phyloP scores from a whole-genome alignment of 1,139 yeast species.

The Candida sp. region DNA sequence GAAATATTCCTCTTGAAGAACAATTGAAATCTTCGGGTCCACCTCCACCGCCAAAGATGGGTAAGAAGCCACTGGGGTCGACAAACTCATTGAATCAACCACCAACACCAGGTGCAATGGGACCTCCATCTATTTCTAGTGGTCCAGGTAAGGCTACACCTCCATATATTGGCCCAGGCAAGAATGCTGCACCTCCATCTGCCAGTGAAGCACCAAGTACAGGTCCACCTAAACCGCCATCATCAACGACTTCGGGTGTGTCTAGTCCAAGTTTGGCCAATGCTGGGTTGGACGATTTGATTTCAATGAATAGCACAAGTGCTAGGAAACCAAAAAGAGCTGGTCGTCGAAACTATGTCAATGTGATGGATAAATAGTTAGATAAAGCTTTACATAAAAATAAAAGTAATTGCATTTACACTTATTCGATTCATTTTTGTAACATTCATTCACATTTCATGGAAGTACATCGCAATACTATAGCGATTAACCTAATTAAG shows the following conservation, averaged over 20 bases:
- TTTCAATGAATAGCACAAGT: constrained; percentile 43
- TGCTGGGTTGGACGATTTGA: constrained; percentile 67
- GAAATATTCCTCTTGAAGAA: constrained; percentile 66
- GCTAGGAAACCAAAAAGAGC: constrained; percentile 60
- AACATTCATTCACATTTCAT: too few species aligned
- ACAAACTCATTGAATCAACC: constrained; percentile 5
- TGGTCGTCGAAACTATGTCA: constrained; percentile 73
- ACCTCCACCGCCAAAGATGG: constrained; percentile 71
- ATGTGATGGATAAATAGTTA: constrained; percentile 52
- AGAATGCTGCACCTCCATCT: not conserved
- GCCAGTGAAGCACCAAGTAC: not conserved
- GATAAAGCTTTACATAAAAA: not conserved
- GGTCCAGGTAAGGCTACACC: constrained; percentile 7
- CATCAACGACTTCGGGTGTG: constrained; percentile 3
- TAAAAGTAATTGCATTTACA: not conserved
- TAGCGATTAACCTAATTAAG: too few species aligned
- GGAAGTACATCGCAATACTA: too few species aligned
- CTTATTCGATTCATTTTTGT: too few species aligned
- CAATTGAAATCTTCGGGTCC: constrained; percentile 58
- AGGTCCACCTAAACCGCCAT: constrained; percentile 4
- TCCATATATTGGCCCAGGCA: not conserved
- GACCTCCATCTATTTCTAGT: constrained; percentile 6
- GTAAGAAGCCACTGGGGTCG: constrained; percentile 17
- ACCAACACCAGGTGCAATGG: constrained; percentile 9
- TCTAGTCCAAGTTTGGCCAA: constrained; percentile 28